Evolutionary conservation across 2,329 filamentous ascomycete genomes (phyloP), one percentile per base, ranked within the genome.

Genomic region (Fusarium tuaranense): DNA sequence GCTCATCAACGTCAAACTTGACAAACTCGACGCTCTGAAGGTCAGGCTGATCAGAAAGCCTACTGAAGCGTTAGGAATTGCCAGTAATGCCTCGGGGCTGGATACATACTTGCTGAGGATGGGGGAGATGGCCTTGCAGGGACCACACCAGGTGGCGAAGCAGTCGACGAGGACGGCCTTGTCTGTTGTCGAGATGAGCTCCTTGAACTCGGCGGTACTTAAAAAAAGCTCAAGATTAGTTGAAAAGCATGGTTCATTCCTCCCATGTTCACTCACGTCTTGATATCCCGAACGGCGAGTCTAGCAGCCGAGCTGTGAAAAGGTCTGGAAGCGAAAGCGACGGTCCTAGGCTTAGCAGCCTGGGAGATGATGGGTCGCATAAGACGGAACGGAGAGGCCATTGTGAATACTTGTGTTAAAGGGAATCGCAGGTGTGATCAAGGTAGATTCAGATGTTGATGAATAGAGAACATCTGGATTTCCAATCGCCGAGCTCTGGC

Each of bases 91-190:
- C 18, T 8, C 12, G 32, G 25, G 9, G 8, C 16, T 46, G 4
- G 13, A 10, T 20, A 68, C 80, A 67, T 77, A 82, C 78, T 78
- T 76, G 61, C 76, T 75, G 68, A 98, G 87, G 72, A 91, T 84
- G 69, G 95, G 96, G 20, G 95, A 91, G 80, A 98, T 97, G 79
- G 92, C 89, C 88, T 95, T 98, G 93, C 96, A 98, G 70, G 96
- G 96, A 70, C 95, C 95, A 87, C 96, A 98, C 95, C 95, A 98
- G 25, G 72, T 71, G n/a, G 78, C 78, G 22, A 79, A 79, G 75
- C 76, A 78, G 72, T 98, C 96, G 80, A 98, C 86, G 71, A 98
- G 86, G 78, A 97, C 89, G 74, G 93, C 83, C 63, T 87, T 88
- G 80, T 91, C 84, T 65, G 81, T 76, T 78, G 86, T 80, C 65